phyloP scores from a whole-genome alignment of 495 filamentous ascomycete genomes.

The Zalerion maritima region DNA sequence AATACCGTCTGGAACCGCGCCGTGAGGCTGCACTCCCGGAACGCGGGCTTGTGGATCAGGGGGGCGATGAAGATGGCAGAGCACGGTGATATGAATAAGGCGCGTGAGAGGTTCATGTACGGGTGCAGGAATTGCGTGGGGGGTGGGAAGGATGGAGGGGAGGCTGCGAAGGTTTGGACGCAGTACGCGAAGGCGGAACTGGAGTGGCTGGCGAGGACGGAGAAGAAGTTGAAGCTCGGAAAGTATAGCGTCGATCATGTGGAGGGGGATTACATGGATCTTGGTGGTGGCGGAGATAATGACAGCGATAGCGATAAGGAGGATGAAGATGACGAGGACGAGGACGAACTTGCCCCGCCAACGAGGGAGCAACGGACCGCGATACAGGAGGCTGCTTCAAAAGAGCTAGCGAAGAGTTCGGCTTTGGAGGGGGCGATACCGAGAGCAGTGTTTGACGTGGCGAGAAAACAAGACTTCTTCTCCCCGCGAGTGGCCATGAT shows the following conservation, averaged over 20 bases:
- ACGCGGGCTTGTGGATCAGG: conserved; percentile 73
- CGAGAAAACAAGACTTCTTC: conserved; percentile 60
- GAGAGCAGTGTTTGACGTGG: conserved; percentile 78
- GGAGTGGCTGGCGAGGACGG: conserved; percentile 74
- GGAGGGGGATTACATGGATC: conserved; percentile 4
- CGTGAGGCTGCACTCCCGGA: conserved; percentile 70
- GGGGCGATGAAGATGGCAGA: conserved; percentile 65
- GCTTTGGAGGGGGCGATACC: conserved; percentile 83
- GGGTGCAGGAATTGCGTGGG: conserved; percentile 76
- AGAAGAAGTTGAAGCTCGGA: conserved; percentile 38
- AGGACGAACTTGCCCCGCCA: conserved; percentile 14
- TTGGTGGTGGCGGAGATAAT: conserved; percentile 17
- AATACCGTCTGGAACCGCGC: conserved; percentile 60
- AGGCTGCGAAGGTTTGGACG: conserved; percentile 65
- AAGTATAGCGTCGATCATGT: conserved; percentile 9
- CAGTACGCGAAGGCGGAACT: conserved; percentile 87
- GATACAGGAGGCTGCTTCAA: conserved; percentile 43
- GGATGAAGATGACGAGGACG: conserved; percentile 25
- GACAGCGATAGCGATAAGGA: conserved; percentile 28
- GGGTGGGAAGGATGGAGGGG: conserved; percentile 60
- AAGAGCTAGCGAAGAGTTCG: conserved; percentile 58
- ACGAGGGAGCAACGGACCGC: conserved; percentile 15
- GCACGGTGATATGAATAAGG: conserved; percentile 70
- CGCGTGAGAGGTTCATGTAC: conserved; percentile 68
- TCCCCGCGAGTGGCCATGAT: conserved; percentile 47